phyloP scores from a whole-genome alignment of 495 filamentous ascomycete species.

The Aspergillus sclerotiicarbonarius region DNA sequence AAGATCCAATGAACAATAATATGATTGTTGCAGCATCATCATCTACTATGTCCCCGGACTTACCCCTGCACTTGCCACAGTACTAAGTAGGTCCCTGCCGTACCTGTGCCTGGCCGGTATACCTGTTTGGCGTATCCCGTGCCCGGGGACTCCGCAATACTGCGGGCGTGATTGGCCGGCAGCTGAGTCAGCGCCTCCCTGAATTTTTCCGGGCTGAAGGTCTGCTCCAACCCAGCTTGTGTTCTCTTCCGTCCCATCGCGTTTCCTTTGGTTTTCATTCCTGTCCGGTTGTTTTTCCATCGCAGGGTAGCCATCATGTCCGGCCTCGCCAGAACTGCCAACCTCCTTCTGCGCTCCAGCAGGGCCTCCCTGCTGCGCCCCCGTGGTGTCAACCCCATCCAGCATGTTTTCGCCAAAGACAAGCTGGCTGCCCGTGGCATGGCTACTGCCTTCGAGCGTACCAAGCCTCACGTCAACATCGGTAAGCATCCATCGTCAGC shows the following conservation, averaged over 20 bases:
- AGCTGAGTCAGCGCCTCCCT: conserved; percentile 42
- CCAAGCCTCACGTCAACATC: conserved; percentile 97
- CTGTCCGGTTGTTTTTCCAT: conserved; percentile 32
- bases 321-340: conserved; percentile 60
- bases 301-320: conserved; percentile 56
- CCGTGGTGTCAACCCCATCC: conserved; percentile 62
- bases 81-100: too few relatives aligned
- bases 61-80: too few relatives aligned
- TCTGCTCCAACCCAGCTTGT: conserved; percentile 19
- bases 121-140: too few relatives aligned
- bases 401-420: conserved; percentile 65
- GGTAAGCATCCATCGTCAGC: conserved; percentile 49
- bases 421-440: conserved; percentile 68
- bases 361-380: conserved; percentile 60
- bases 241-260: conserved; percentile 29
- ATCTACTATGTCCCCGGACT: too few relatives aligned
- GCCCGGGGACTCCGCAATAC: conserved; percentile 35
- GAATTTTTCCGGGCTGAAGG: conserved; percentile 41
- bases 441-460: conserved; percentile 79
- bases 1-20: too few relatives aligned
- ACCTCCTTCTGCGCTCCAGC: conserved; percentile 68
- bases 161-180: conserved; percentile 33
- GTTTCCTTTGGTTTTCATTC: conserved; percentile 35
- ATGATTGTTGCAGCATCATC: too few relatives aligned
- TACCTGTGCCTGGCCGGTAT: conserved; percentile 7